Percentiles rank a stretch among this genome's conserved stretches.
These are phyloP conservation scores for Coemansia sp. DNA, from an alignment of 192 early-diverging fungal species.

Conservation along the genomic window DNA sequence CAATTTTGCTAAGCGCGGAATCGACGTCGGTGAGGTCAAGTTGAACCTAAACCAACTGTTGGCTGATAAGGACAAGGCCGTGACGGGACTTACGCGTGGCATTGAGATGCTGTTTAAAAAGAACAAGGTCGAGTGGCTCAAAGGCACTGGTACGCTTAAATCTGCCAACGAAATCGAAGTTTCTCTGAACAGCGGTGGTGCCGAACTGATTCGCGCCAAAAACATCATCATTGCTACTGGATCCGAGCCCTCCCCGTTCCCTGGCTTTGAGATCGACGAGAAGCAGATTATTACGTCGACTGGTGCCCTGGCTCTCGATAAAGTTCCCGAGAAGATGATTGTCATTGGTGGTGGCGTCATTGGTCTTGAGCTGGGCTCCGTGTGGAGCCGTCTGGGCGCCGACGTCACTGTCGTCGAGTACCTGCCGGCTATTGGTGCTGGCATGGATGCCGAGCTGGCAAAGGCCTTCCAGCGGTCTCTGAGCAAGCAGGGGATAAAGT, in stretches of 20 bases:
- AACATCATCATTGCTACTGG: constrained; percentile 99
- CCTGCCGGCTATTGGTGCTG: constrained; percentile 87
- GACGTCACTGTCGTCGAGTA: constrained; percentile 97
- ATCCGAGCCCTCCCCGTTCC: constrained; percentile 89
- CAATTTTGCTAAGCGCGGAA: constrained; percentile 89
- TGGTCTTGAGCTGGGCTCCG: constrained; percentile 97
- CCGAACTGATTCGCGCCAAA: constrained; percentile 76
- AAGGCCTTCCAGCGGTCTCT: constrained; percentile 90
- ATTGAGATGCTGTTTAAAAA: constrained; percentile 96
- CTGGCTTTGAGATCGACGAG: constrained; percentile 93
- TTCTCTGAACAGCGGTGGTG: constrained; percentile 72
- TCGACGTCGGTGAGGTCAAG: constrained; percentile 79
- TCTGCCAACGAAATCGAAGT: constrained; percentile 80
- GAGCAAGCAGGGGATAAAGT: constrained; percentile 95
- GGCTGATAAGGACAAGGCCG: constrained; percentile 87
- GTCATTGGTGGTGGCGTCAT: constrained; percentile 99
- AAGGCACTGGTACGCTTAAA: constrained; percentile 84
- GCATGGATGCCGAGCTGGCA: constrained; percentile 94
- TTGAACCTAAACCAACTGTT: constrained; percentile 86
- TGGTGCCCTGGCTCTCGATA: constrained; percentile 88
- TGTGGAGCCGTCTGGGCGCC: constrained; percentile 93
- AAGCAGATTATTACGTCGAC: constrained; percentile 97
- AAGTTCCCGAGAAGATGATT: constrained; percentile 97
- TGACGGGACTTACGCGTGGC: constrained; percentile 84
- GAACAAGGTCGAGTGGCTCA: constrained; percentile 94